phyloP scores from a whole-genome alignment of 352 stramenopile genomes.

The Globisporangium nagaii region DNA sequence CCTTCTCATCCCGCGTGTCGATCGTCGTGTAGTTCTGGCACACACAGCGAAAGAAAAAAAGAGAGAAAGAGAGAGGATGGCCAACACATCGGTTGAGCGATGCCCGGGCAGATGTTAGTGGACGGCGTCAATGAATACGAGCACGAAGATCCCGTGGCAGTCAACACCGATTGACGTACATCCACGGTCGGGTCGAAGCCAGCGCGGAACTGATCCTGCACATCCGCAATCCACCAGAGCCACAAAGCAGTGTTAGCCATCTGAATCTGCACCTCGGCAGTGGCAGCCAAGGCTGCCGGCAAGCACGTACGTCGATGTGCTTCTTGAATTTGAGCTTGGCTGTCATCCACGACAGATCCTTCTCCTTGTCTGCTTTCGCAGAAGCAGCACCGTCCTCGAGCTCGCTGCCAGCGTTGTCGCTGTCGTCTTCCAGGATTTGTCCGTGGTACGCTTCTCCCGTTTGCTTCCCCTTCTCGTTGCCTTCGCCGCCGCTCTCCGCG shows the following conservation, averaged over 20 bases:
- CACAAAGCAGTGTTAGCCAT: background rate
- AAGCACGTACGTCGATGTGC: conserved; percentile 70
- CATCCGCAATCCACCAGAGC: conserved; percentile 3
- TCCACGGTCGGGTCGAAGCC: conserved; percentile 45
- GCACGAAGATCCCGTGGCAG: no score
- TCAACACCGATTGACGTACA: conserved; percentile 36
- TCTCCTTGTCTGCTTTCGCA: conserved; percentile 14
- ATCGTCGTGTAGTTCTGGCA: conserved; percentile 77
- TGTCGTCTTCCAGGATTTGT: conserved; percentile 54
- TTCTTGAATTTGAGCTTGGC: conserved; percentile 89
- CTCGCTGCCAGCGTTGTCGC: conserved; percentile 20
- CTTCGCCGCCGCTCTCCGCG: background rate
- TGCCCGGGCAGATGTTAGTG: no score
- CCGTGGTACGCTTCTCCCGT: conserved; percentile 59
- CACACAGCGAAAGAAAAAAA: background rate
- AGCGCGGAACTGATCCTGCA: conserved; percentile 70
- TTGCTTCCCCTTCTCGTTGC: conserved; percentile 5
- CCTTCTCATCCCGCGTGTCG: conserved; percentile 34
- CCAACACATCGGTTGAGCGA: background rate
- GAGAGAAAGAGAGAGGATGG: background rate
- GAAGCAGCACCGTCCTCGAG: conserved; percentile 8
- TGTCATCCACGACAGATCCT: conserved; percentile 75
- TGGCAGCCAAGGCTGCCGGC: background rate
- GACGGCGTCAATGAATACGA: background rate
- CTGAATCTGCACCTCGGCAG: background rate